These are phyloP conservation scores for Chytriomyces sp. DNA, from an alignment of 192 early-diverging fungal species.

Conservation along the genomic window DNA sequence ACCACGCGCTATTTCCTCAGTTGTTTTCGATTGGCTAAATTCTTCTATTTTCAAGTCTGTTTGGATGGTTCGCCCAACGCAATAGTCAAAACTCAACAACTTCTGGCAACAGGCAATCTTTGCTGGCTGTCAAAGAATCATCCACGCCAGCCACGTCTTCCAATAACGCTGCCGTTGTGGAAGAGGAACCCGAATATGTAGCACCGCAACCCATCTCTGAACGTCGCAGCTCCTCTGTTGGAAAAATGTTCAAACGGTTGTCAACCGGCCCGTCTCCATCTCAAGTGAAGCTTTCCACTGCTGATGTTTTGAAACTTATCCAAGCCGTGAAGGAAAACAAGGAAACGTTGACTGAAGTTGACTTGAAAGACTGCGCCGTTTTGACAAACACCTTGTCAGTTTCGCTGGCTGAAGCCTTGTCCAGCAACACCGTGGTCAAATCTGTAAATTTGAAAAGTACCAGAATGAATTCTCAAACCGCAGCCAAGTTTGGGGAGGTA, in stretches of 20 bases:
- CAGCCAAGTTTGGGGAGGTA: slow-evolving; percentile 17
- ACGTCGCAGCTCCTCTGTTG: slow-evolving; percentile 25
- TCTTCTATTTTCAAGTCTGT: neutral
- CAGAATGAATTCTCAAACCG: slow-evolving; percentile 35
- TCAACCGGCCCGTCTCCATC: neutral
- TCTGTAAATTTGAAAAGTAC: slow-evolving; percentile 30
- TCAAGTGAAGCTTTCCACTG: neutral
- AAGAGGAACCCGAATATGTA: neutral
- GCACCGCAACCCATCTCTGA: slow-evolving; percentile 21
- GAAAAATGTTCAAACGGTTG: neutral
- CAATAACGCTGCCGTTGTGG: too few species aligned
- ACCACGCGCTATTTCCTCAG: neutral
- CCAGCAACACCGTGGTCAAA: slow-evolving; percentile 27
- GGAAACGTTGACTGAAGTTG: slow-evolving; percentile 2
- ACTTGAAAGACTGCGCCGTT: slow-evolving; percentile 32
- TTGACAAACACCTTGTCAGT: slow-evolving; percentile 23
- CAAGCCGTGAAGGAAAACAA: slow-evolving; percentile 6
- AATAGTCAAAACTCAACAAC: neutral
- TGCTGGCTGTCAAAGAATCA: too few species aligned
- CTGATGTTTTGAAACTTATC: neutral
- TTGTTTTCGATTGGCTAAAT: neutral
- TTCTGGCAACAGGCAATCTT: neutral
- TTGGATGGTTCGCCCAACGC: neutral
- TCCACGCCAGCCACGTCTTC: too few species aligned
- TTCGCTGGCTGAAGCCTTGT: slow-evolving; percentile 31